A percentile compares a stretch with the other conserved stretches of the same genome.
Evolutionary conservation across 2,329 filamentous ascomycete genomes (phyloP).

Genomic region (Aureobasidium sp.): DNA sequence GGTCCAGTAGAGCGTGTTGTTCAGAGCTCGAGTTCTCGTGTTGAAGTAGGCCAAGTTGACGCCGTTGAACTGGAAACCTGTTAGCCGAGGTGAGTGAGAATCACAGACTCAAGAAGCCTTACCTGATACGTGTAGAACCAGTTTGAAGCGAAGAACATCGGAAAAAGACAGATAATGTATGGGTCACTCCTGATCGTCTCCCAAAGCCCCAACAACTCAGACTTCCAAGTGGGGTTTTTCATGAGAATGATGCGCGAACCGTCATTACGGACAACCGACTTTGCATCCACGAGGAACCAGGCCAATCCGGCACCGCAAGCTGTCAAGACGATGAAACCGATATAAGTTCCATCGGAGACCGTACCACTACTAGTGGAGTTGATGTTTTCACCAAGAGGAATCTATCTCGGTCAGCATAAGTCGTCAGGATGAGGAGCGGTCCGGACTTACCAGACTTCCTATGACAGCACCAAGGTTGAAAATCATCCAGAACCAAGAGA

Average conservation of each 20-base stretch:
- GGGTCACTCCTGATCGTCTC: slow-evolving; percentile 64
- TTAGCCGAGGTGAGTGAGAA: too few relatives aligned
- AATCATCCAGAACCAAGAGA: slow-evolving; percentile 89
- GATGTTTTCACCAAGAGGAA: slow-evolving; percentile 68
- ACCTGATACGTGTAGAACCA: slow-evolving; percentile 67
- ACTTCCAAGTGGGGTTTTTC: slow-evolving; percentile 83
- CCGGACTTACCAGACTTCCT: slow-evolving; percentile 56
- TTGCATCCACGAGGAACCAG: slow-evolving; percentile 63
- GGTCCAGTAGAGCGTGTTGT: slow-evolving; percentile 71
- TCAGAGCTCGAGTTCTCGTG: slow-evolving; percentile 67
- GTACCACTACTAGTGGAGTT: slow-evolving; percentile 44
- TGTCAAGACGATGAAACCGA: slow-evolving; percentile 82
- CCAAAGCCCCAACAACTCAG: slow-evolving; percentile 68
- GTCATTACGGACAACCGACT: slow-evolving; percentile 66
- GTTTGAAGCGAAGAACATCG: slow-evolving; percentile 75
- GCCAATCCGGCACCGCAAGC: slow-evolving; percentile 62
- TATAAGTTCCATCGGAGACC: slow-evolving; percentile 74
- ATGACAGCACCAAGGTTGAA: slow-evolving; percentile 91
- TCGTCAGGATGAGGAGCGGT: too few relatives aligned
- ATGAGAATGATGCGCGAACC: slow-evolving; percentile 75
- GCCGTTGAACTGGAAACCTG: slow-evolving; percentile 18
- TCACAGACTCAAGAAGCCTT: too few relatives aligned
- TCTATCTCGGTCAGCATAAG: slow-evolving; percentile 33
- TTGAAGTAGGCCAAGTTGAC: slow-evolving; percentile 67
- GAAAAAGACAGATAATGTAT: slow-evolving; percentile 69